Conservation (phyloP, 441 rosid genomes). For the Biscutella laevigata region DNA sequence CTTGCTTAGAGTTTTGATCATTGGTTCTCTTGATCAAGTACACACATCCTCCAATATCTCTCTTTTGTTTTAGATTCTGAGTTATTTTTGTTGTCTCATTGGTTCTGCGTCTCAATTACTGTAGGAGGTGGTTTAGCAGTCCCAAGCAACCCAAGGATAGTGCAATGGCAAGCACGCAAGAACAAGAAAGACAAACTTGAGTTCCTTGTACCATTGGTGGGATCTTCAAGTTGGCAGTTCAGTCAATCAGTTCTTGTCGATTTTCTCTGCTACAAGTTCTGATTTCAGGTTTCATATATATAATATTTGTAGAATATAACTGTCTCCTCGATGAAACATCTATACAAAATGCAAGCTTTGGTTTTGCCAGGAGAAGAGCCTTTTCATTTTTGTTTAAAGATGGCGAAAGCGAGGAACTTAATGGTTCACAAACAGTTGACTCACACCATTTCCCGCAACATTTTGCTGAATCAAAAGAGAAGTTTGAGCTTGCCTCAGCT, state of each 20-base stretch:
- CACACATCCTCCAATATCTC: not conserved
- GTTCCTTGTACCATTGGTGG: slow-evolving; percentile 89
- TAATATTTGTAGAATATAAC: not conserved
- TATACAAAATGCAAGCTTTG: not conserved
- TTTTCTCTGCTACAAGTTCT: slow-evolving; percentile 72
- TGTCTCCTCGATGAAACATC: not conserved
- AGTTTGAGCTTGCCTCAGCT: slow-evolving; percentile 74
- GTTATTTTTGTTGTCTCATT: not conserved
- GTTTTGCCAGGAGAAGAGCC: slow-evolving; percentile 58
- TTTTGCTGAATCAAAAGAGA: slow-evolving; percentile 51
- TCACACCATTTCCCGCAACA: slow-evolving; percentile 83
- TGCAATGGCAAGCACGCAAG: slow-evolving; percentile 85
- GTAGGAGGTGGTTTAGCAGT: slow-evolving; percentile 90
- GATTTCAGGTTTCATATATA: slow-evolving; percentile 64
- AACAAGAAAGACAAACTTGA: slow-evolving; percentile 73
- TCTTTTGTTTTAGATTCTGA: not conserved
- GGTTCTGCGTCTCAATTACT: not conserved
- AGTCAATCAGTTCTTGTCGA: slow-evolving; percentile 73
- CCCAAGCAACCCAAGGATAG: slow-evolving; percentile 72
- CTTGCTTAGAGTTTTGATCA: slow-evolving; percentile 94
- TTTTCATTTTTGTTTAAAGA: slow-evolving; percentile 73
- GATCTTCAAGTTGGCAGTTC: slow-evolving; percentile 81
- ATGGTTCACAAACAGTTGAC: slow-evolving; percentile 57
- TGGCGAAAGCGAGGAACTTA: slow-evolving; percentile 67
- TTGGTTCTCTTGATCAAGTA: slow-evolving; percentile 96